Conservation (phyloP, 1,139 yeast genomes). For the Geotrichum candidum region DNA sequence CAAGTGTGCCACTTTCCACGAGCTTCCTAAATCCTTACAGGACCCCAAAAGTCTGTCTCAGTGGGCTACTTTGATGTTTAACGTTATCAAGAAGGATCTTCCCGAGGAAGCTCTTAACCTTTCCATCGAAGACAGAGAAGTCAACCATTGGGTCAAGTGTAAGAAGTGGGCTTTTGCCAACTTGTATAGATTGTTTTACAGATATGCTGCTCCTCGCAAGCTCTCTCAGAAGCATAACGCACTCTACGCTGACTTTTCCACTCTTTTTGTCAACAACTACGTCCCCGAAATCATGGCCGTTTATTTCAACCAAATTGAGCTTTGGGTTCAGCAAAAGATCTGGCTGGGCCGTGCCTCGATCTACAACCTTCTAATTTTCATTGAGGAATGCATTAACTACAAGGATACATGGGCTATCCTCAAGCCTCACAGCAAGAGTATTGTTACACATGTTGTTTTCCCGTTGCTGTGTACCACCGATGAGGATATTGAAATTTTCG, state of each 20-base stretch:
- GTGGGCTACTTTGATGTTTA: conserved; percentile 78
- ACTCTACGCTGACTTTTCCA: conserved; percentile 34
- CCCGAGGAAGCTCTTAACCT: conserved; percentile 45
- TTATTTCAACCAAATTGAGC: conserved; percentile 59
- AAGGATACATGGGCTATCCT: conserved; percentile 66
- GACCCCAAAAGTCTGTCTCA: conserved; percentile 49
- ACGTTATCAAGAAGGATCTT: conserved; percentile 55
- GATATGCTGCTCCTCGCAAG: conserved; percentile 52
- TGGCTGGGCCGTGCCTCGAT: conserved; percentile 70
- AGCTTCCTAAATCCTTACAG: conserved; percentile 68
- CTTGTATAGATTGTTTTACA: conserved; percentile 61
- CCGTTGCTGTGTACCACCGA: conserved; percentile 74
- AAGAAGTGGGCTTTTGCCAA: conserved; percentile 91
- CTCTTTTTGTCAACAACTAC: conserved; percentile 40
- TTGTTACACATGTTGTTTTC: conserved; percentile 68
- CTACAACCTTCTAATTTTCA: conserved; percentile 60
- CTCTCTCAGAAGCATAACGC: conserved; percentile 25
- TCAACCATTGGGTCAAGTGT: conserved; percentile 62
- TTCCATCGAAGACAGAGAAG: conserved; percentile 45
- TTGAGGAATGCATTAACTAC: conserved; percentile 64
- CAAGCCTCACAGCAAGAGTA: conserved; percentile 60
- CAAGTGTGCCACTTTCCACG: conserved; percentile 73
- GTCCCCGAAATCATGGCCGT: conserved; percentile 69
- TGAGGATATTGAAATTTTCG: conserved; percentile 66
- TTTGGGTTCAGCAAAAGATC: conserved; percentile 58